These are phyloP conservation scores for Byssoonygena ceratinophila DNA, from an alignment of 2,329 filamentous ascomycete species.

Conservation along the genomic window DNA sequence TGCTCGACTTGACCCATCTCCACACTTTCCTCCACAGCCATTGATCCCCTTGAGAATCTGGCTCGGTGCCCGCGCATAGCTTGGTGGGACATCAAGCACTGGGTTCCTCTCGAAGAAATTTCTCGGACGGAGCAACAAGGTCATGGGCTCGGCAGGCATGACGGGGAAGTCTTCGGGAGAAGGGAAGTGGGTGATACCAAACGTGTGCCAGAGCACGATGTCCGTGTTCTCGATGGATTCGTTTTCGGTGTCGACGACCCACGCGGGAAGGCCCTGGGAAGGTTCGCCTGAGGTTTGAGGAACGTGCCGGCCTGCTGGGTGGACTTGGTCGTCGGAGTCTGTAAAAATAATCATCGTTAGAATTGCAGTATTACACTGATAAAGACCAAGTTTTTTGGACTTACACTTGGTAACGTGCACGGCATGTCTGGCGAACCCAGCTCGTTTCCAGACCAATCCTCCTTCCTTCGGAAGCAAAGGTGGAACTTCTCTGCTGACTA, in stretches of 20 bases:
- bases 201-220: conserved; percentile 87
- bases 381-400: conserved; percentile 21
- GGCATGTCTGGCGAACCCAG: conserved; percentile 75
- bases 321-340: conserved; percentile 72
- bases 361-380: conserved; percentile 2
- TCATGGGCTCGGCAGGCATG: conserved; percentile 83
- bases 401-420: conserved; percentile 83
- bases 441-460: conserved; percentile 77
- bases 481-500: conserved; percentile 77
- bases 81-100: conserved; percentile 68
- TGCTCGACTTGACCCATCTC: conserved; percentile 30
- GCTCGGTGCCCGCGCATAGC: conserved; percentile 61
- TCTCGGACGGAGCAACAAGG: conserved; percentile 62
- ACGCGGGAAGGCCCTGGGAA: conserved; percentile 59
- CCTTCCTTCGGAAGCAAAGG: conserved; percentile 67
- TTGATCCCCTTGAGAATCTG: conserved; percentile 44
- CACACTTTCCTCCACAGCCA: conserved; percentile 25
- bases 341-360: conserved; percentile 12
- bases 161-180: conserved; percentile 83
- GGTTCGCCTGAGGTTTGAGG: conserved; percentile 77
- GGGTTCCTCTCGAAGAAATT: conserved; percentile 78
- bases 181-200: conserved; percentile 82
- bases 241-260: conserved; percentile 58
- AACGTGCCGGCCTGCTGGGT: conserved; percentile 77
- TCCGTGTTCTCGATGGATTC: conserved; percentile 68